Evolutionary conservation across 1,284 basidiomycete genomes (phyloP).

Genomic region (Leccinum subspadiceum): DNA sequence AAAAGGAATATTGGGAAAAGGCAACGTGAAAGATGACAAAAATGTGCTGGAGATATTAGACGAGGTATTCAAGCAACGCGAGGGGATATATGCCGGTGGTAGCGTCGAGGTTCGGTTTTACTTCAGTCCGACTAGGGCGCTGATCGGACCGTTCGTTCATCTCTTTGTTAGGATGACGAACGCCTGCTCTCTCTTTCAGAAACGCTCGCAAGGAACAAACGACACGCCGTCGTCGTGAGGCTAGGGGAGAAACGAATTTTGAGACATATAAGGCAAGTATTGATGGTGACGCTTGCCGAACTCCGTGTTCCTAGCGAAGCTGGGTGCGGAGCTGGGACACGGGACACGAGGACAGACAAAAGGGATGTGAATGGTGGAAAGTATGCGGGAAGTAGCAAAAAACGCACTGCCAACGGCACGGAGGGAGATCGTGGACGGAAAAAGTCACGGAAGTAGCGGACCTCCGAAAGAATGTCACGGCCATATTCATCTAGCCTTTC

Average conservation of each 20-base stretch:
- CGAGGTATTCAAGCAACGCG: slow-evolving; percentile 49
- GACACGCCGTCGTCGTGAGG: slow-evolving; percentile 71
- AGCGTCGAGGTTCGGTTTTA: slow-evolving; percentile 18
- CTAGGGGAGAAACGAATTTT: slow-evolving; percentile 81
- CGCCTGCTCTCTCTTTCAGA: slow-evolving; percentile 35
- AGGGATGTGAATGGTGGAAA: not conserved
- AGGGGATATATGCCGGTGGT: slow-evolving; percentile 48
- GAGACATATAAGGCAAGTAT: slow-evolving; percentile 36
- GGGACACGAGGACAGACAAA: slow-evolving; percentile 1
- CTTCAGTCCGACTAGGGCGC: not conserved
- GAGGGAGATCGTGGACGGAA: slow-evolving; percentile 16
- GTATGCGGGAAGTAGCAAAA: slow-evolving; percentile 7
- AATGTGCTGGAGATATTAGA: slow-evolving; percentile 46
- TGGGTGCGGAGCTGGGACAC: not conserved
- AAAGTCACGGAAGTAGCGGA: slow-evolving; percentile 20
- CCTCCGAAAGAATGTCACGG: not conserved
- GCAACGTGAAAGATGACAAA: slow-evolving; percentile 39
- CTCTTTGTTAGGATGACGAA: slow-evolving; percentile 49
- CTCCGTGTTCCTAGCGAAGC: not conserved
- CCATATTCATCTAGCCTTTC: not conserved
- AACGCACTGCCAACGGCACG: slow-evolving; percentile 13
- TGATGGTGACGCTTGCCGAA: slow-evolving; percentile 15
- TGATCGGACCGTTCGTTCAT: not conserved
- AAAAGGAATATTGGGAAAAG: slow-evolving; percentile 50
- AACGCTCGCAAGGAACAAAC: slow-evolving; percentile 45